Percentiles rank a stretch among this genome's conserved stretches.
These are phyloP conservation scores for Agrocybe pediades DNA, from an alignment of 768 basidiomycete species.

Conservation along the genomic window DNA sequence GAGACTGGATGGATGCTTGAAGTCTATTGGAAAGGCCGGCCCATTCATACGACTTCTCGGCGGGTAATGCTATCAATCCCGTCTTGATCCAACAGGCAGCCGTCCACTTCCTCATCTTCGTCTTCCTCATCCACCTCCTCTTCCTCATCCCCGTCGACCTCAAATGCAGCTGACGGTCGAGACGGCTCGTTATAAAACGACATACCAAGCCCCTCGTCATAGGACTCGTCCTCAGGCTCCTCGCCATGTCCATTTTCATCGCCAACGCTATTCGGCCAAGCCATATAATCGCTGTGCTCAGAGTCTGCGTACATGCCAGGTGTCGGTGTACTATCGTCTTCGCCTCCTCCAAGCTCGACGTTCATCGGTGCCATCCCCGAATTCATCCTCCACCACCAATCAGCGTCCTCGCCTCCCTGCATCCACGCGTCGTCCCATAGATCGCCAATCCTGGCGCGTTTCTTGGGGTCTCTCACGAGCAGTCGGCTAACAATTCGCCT, in stretches of 20 bases:
- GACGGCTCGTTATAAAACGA: conserved; percentile 43
- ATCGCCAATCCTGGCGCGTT: conserved; percentile 61
- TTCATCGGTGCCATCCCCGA: neutral
- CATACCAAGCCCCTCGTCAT: conserved; percentile 34
- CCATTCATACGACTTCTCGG: conserved; percentile 27
- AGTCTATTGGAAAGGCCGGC: neutral
- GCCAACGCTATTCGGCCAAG: too few relatives aligned
- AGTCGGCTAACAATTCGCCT: conserved; percentile 58
- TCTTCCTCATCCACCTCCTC: conserved; percentile 16
- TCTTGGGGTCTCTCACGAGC: conserved; percentile 69
- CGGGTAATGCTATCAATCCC: conserved; percentile 30
- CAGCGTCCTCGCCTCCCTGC: conserved; percentile 28
- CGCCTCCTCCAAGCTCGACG: too few relatives aligned
- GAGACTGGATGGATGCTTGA: neutral
- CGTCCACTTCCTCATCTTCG: conserved; percentile 23
- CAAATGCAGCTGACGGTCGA: conserved; percentile 54
- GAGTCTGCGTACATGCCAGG: neutral
- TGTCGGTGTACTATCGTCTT: neutral
- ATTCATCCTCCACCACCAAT: conserved; percentile 7
- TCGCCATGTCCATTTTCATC: too few relatives aligned
- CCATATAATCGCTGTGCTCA: neutral
- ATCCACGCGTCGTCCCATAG: conserved; percentile 64
- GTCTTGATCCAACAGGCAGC: conserved; percentile 29
- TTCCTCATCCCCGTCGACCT: conserved; percentile 29
- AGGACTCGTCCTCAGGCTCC: neutral